Base-by-base conservation (phyloP, 352 stramenopile species). In the Phytophthora multivora region DNA sequence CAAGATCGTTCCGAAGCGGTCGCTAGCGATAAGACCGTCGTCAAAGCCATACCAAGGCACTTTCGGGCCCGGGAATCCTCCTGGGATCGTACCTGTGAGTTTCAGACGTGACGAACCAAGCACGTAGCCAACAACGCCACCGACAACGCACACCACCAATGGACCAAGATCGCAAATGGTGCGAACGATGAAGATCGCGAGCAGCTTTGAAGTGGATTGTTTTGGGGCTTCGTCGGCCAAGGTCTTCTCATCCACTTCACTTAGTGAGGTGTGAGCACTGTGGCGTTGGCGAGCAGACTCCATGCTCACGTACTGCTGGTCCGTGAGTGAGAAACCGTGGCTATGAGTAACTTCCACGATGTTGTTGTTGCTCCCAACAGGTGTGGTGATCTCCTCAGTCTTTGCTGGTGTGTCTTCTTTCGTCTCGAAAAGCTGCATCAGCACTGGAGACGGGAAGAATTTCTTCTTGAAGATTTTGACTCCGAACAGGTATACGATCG, bases 111-210 rank as follows among this genome's bases (percentile, higher is more conserved):
- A 71, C 1, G 77, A 48, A 10, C 90, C 86, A 16, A 83, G 48
- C 16, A 59, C 61, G 39, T 83, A 79, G 2, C 69, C 75, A 10
- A 71, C 57, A 25, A 85, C 59, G 25, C 91, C 91, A 21, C 77
- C 73, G 16, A 91, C 45, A 13, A 90, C 57, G 28, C 84, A 90
- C 4, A 97, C 86, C 5, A 91, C 64, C 15, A 97, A 55, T 5
- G 88, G 84, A 9, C 82, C 87, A 11, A 91, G 43, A 28, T 89
- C 73, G 46, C 74, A 76, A n/a, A 88, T 21, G 10, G 77, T 83
- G 5, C 78, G 73, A 0, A 66, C 73, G 7, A 79, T 30, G 43
- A 76, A 81, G 35, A 79, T 69, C 2, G 69, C 43, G 2, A 72
- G 36, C 9, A 56, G 43, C 25, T 63, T 65, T 15, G 16, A 7